Evolutionary conservation across 768 basidiomycete genomes (phyloP).

Genomic region (Phanerochaete carnosa): DNA sequence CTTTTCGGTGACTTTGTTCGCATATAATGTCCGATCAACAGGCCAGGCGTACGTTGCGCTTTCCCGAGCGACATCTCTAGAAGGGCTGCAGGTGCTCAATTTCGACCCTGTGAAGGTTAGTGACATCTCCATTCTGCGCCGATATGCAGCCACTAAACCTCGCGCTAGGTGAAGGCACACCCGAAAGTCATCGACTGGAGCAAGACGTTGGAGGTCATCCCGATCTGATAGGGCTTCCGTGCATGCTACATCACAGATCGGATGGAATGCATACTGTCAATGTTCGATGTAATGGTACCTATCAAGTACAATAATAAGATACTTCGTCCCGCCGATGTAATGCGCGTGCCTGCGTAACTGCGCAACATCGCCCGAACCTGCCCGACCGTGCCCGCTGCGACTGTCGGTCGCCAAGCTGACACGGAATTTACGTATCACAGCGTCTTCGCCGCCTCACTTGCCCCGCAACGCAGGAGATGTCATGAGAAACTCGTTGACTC

Average conservation of each 20-base stretch:
- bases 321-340: too few species aligned
- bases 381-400: neutral
- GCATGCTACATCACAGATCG: too few species aligned
- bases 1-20: neutral
- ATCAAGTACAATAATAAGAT: too few species aligned
- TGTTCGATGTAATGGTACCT: too few species aligned
- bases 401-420: neutral
- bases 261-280: too few species aligned
- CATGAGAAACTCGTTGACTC: conserved; percentile 73
- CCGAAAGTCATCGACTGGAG: conserved; percentile 74
- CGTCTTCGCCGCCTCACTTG: neutral
- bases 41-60: conserved; percentile 91
- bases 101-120: conserved; percentile 73
- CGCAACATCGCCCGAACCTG: neutral
- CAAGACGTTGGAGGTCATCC: conserved; percentile 56
- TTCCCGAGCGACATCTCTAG: conserved; percentile 82
- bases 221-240: conserved; percentile 1
- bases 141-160: neutral
- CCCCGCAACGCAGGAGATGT: conserved; percentile 28
- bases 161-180: conserved; percentile 61
- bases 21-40: conserved; percentile 23
- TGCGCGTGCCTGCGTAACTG: neutral
- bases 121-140: neutral
- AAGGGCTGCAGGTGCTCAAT: conserved; percentile 81
- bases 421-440: neutral